Evolutionary conservation across 176 grass and related monocot genomes (phyloP).

Genomic region (Echinochloa phyllopogon): DNA sequence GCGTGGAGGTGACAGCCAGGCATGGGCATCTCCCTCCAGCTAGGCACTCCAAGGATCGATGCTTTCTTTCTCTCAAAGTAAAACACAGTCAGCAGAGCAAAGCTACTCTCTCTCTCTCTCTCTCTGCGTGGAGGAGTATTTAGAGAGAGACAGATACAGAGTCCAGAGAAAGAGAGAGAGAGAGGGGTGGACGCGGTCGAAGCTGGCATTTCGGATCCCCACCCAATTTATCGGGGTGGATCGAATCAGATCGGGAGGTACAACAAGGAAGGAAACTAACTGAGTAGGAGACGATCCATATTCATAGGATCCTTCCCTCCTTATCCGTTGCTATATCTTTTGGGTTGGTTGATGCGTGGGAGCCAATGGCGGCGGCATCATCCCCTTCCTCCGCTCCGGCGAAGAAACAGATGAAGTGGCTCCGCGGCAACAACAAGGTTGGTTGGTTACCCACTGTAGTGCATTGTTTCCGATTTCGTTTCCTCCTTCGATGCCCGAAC

Average conservation of each 20-base stretch:
- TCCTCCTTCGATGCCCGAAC: not conserved
- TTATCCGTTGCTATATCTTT: not conserved
- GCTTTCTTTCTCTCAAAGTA: constrained; percentile 58
- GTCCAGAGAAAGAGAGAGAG: not conserved
- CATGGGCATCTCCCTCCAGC: constrained; percentile 83
- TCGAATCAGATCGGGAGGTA: not conserved
- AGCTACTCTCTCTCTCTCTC: too few relatives aligned
- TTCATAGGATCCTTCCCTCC: not conserved
- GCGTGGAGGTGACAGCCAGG: constrained; percentile 25
- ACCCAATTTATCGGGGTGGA: not conserved
- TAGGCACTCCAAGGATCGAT: constrained; percentile 65
- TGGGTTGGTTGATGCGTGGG: constrained; percentile 20
- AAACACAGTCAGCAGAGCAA: constrained; percentile 41
- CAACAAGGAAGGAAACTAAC: not conserved
- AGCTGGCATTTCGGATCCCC: not conserved
- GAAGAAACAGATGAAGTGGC: constrained; percentile 62
- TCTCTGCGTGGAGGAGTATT: too few relatives aligned
- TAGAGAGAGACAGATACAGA: too few relatives aligned
- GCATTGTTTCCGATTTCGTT: not conserved
- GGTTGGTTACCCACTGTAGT: not conserved
- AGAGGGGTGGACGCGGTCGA: not conserved
- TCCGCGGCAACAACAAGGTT: constrained; percentile 74
- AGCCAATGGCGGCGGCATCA: constrained; percentile 58
- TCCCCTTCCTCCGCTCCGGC: constrained; percentile 53
- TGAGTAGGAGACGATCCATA: not conserved